These are phyloP conservation scores for Jimgerdemannia flammicorona DNA, from an alignment of 192 early-diverging fungal genomes.

Conservation along the genomic window DNA sequence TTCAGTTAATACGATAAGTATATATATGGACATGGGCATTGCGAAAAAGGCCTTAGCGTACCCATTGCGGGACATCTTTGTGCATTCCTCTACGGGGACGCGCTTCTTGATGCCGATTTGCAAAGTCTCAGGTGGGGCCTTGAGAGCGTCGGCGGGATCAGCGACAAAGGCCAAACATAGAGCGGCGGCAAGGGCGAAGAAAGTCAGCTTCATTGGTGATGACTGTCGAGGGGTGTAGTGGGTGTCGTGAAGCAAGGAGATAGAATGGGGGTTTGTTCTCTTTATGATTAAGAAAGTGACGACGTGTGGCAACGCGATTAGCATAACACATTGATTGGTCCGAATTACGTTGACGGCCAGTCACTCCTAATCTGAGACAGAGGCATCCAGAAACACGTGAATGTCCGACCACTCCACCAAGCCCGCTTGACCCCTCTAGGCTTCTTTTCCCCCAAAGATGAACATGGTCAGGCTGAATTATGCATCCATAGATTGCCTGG, in stretches of 20 bases:
- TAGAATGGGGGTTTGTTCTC: neutral
- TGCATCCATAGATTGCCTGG: too few relatives aligned
- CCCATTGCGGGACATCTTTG: constrained; percentile 34
- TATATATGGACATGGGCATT: constrained; percentile 1
- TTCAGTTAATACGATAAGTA: neutral
- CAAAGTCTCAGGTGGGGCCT: constrained; percentile 34
- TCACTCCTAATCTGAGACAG: too few relatives aligned
- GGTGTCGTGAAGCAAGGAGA: neutral
- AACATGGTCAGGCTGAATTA: too few relatives aligned
- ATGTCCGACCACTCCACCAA: too few relatives aligned
- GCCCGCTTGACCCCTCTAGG: too few relatives aligned
- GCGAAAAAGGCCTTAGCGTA: constrained; percentile 15
- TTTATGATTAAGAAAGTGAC: neutral
- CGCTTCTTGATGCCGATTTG: constrained; percentile 55
- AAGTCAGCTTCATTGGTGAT: neutral
- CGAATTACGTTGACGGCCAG: too few relatives aligned
- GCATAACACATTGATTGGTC: too few relatives aligned
- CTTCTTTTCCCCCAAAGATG: too few relatives aligned
- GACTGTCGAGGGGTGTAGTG: neutral
- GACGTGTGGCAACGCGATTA: neutral
- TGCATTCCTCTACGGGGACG: constrained; percentile 50
- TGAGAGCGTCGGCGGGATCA: constrained; percentile 23
- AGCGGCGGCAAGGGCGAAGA: neutral
- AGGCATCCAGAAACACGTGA: too few relatives aligned
- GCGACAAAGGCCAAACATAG: neutral